Base-by-base conservation (phyloP, 2,329 filamentous ascomycete genomes). In the Ophiocordyceps sinensis region DNA sequence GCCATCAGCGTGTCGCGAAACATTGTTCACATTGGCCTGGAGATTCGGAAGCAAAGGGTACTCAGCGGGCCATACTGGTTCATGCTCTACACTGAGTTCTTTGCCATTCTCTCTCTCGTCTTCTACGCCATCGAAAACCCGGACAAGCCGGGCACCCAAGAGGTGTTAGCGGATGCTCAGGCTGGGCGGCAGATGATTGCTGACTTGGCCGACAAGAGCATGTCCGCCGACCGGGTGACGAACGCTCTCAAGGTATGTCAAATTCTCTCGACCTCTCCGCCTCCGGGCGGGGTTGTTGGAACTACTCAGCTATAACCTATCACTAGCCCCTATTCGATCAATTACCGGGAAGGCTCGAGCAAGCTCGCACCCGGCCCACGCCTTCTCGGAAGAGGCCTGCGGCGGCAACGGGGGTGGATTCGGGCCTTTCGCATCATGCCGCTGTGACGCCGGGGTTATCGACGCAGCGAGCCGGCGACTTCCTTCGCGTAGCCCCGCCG, bases 61-160 rank as follows among this genome's bases (percentile, higher is more conserved):
- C 66, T 91, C n/a, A 80, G 82, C 46, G 85, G 85, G 1, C 82
- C 84, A 0, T 88, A 86, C 58, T 91, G 85, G 85, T 89, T 89
- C 54, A 82, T 84, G 49, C 76, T 89, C 55, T 89, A 86, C 54
- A 86, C 83, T 3, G 82, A 84, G 14, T 88, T 86, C 61, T 88
- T 87, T 54, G 79, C 82, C 13, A 82, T 89, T 28, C 65, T 91
- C 28, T 85, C 85, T 0, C 66, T 91, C 37, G 68, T 89, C 1
- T 91, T 85, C 53, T 89, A 83, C 53, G 81, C 83, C 1, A 66
- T 86, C 13, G 85, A 89, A 55, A 89, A 89, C 47, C 82, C 82
- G 1, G 77, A 84, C 45, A 85, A 82, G 52, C 65, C 73, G 4
- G 82, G 80, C 1, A 79, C 81, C 6, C 72, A 81, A 40, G 87